Percentiles rank a stretch among this genome's conserved stretches.
phyloP scores from a whole-genome alignment of 2,329 filamentous ascomycete species.

The Fusarium concolor region DNA sequence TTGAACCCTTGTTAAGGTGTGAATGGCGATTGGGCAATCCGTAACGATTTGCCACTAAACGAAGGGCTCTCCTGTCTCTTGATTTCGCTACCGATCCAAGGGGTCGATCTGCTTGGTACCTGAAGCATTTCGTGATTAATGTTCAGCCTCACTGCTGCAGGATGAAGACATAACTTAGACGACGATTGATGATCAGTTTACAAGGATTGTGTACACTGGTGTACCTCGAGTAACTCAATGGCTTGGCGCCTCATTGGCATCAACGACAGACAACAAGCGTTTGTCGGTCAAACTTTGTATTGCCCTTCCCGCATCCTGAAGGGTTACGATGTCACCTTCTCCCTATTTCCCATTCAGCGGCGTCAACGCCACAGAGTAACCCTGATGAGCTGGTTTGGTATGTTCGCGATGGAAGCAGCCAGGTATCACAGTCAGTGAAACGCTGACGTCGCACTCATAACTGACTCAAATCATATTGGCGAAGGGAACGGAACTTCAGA shows the following conservation, averaged over 20 bases:
- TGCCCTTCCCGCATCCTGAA: constrained; percentile 34
- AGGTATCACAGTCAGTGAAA: constrained; percentile 13
- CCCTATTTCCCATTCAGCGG: constrained; percentile 30
- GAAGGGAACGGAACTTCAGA: not conserved
- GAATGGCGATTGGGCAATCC: constrained; percentile 23
- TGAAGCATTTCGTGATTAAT: constrained; percentile 6
- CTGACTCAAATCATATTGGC: not conserved
- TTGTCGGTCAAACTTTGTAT: constrained; percentile 33
- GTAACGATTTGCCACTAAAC: constrained; percentile 14
- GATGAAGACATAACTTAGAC: constrained; percentile 2
- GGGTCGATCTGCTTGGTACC: constrained; percentile 7
- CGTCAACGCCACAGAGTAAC: constrained; percentile 23
- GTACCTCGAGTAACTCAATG: constrained; percentile 9
- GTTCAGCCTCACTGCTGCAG: constrained; percentile 27
- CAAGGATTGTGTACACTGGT: not conserved
- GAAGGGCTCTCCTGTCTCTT: constrained; percentile 17
- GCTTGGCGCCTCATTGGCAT: constrained; percentile 37
- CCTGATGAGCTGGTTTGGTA: constrained; percentile 16
- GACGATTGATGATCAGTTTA: not conserved
- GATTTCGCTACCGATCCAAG: constrained; percentile 14
- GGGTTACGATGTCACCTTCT: constrained; percentile 31
- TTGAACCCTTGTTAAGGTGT: constrained; percentile 23
- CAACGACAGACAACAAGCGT: constrained; percentile 14
- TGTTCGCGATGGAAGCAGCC: constrained; percentile 1
- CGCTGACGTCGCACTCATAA: constrained; percentile 5